These are phyloP conservation scores for Russula brevipes DNA, from an alignment of 768 basidiomycete genomes.

Conservation along the genomic window DNA sequence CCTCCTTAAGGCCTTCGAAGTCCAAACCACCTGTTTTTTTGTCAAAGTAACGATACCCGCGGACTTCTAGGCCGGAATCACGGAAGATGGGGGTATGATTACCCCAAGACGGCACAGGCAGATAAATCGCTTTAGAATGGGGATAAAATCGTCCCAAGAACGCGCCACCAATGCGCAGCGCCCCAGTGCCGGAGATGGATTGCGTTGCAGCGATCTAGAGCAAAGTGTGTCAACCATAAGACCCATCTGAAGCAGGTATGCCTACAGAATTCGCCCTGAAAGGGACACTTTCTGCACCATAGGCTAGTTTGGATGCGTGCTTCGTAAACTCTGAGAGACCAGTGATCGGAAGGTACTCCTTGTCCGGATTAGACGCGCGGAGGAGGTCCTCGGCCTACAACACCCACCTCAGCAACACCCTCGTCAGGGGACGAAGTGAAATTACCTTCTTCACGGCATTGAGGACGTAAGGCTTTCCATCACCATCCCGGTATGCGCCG, in stretches of 20 bases:
- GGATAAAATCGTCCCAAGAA: conserved; percentile 90
- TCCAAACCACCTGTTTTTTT: conserved; percentile 88
- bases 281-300: conserved; percentile 74
- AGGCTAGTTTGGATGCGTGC: conserved; percentile 84
- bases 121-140: conserved; percentile 80
- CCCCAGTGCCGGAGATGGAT: conserved; percentile 96
- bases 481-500: conserved; percentile 90
- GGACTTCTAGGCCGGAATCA: conserved; percentile 92
- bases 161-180: conserved; percentile 89
- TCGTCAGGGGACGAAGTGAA: conserved; percentile 1
- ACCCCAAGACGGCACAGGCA: conserved; percentile 94
- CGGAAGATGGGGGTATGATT: conserved; percentile 93
- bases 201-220: conserved; percentile 78
- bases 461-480: conserved; percentile 93
- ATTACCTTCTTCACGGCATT: conserved; percentile 79
- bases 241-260: neutral
- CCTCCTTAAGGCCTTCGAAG: conserved; percentile 84
- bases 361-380: conserved; percentile 63
- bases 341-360: conserved; percentile 96
- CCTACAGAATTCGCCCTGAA: conserved; percentile 68
- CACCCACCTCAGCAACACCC: conserved; percentile 13
- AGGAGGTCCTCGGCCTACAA: conserved; percentile 72
- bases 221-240: neutral
- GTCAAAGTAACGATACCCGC: conserved; percentile 90
- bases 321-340: conserved; percentile 83